Evolutionary conservation across 1,284 basidiomycete species (phyloP), one percentile per base, ranked within the genome.

Genomic region (Ustilago vetiveriae): DNA sequence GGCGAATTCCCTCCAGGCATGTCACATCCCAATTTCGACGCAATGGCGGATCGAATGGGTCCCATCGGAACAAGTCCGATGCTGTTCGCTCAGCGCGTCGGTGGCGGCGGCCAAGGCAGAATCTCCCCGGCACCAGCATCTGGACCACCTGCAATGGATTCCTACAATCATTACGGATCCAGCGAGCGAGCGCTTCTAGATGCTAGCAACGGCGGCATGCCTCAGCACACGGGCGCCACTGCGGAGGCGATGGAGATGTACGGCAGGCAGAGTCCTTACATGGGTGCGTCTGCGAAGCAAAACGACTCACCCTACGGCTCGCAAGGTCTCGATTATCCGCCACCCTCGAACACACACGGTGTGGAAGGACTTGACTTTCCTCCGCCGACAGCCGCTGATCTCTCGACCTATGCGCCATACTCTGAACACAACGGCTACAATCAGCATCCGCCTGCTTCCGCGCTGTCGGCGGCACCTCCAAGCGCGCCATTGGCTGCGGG

Each of bases 61-160:
- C 75, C 75, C 3, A 76, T 77, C 43, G 75, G 75, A 1, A 77
- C 75, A 4, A 64, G 57, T 32, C 75, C 75, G 23, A 60, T 62
- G 54, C 42, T 76, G 41, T 74, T 60, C 42, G 74, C 74, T 9
- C 69, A 74, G 54, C 56, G 57, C 13, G 48, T 63, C 8, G 62
- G 57, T 21, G 55, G 53, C 14, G 54, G 45, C 9, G 36, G n/a
- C n/a, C n/a, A 27, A 4, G 63, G 46, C 9, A 41, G 51, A 4
- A 32, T 33, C 2, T 62, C 62, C 23, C 59, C 58, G 4, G 60
- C 45, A 7, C 65, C 54, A 11, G 30, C 48, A 4, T n/a, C 45
- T 9, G 33, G 21, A 10, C 30, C 38, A 7, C 24, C 37, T 13
- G 11, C 4, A 4, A 39, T 26, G 11, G 51, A 53, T 35, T 21